Evolutionary conservation across 148 eudicot genomes (phyloP).

Genomic region (Vaccinium vitisidaea): DNA sequence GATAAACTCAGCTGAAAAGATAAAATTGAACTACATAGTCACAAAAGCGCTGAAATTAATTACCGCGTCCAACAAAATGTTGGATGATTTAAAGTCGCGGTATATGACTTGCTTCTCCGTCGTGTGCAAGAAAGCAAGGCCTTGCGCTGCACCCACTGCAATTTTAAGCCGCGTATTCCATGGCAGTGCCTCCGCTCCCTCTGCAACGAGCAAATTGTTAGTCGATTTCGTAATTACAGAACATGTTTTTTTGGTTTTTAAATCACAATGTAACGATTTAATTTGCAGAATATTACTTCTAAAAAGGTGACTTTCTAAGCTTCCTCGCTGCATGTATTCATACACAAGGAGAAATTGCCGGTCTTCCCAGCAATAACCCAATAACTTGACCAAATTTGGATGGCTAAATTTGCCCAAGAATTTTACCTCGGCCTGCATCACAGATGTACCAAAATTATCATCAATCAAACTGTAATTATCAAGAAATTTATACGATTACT

Average conservation of each 20-base stretch:
- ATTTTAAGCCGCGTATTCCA: constrained; percentile 67
- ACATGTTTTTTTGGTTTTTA: background rate
- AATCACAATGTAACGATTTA: background rate
- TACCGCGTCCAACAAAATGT: constrained; percentile 71
- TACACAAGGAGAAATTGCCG: constrained; percentile 63
- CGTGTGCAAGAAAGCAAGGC: constrained; percentile 70
- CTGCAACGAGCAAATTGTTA: constrained; percentile 24
- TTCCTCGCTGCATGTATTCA: constrained; percentile 61
- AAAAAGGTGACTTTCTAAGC: constrained; percentile 65
- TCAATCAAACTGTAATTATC: background rate
- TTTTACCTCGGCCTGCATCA: constrained; percentile 56
- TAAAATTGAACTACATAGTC: background rate
- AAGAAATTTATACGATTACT: background rate
- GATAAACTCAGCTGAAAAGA: background rate
- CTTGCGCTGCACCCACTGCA: constrained; percentile 78
- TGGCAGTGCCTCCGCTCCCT: constrained; percentile 50
- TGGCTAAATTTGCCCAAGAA: constrained; percentile 70
- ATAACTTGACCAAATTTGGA: constrained; percentile 59
- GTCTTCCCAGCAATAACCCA: constrained; percentile 71
- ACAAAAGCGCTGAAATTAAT: no score
- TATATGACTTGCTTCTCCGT: constrained; percentile 80
- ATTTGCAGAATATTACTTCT: constrained; percentile 33
- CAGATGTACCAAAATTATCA: background rate
- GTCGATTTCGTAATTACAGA: background rate
- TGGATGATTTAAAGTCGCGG: constrained; percentile 86